These are phyloP conservation scores for Penicillium sp. DNA, from an alignment of 2,329 filamentous ascomycete species.

Conservation along the genomic window DNA sequence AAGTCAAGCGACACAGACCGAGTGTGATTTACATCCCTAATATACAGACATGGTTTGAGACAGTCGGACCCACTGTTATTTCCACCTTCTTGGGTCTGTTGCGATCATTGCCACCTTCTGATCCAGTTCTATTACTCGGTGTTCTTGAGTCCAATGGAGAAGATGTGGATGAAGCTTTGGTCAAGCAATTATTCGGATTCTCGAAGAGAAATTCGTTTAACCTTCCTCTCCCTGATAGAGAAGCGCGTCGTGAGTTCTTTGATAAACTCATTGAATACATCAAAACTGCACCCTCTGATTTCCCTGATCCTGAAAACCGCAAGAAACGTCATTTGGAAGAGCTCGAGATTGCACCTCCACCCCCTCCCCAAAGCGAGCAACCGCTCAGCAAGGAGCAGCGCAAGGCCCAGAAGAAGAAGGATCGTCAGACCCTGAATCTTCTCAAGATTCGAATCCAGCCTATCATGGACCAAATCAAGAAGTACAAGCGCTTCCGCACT, in stretches of 20 bases:
- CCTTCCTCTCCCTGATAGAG: slow-evolving; percentile 64
- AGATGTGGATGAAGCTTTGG: slow-evolving; percentile 61
- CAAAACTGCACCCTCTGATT: slow-evolving; percentile 75
- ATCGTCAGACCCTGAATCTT: slow-evolving; percentile 79
- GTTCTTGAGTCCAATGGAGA: slow-evolving; percentile 70
- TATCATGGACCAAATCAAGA: slow-evolving; percentile 97
- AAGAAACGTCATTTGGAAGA: slow-evolving; percentile 81
- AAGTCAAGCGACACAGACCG: slow-evolving; percentile 90
- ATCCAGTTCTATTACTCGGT: slow-evolving; percentile 85
- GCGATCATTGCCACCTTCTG: slow-evolving; percentile 79
- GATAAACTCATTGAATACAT: slow-evolving; percentile 71
- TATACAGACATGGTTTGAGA: slow-evolving; percentile 81
- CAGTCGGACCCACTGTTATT: slow-evolving; percentile 63
- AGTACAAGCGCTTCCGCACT: slow-evolving; percentile 83
- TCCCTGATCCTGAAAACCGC: slow-evolving; percentile 80
- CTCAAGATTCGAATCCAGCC: slow-evolving; percentile 88
- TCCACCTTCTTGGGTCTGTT: slow-evolving; percentile 82
- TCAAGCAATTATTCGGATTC: slow-evolving; percentile 80
- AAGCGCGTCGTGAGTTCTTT: slow-evolving; percentile 76
- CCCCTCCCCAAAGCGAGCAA: slow-evolving; percentile 61
- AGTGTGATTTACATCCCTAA: slow-evolving; percentile 94
- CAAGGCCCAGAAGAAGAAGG: slow-evolving; percentile 75
- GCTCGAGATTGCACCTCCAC: slow-evolving; percentile 71
- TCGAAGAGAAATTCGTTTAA: slow-evolving; percentile 74
- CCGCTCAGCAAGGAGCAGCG: slow-evolving; percentile 74